A percentile compares a stretch with the other conserved stretches of the same genome.
These are phyloP conservation scores for Epithemia pelagica DNA, from an alignment of 108 stramenopile genomes.

Conservation along the genomic window DNA sequence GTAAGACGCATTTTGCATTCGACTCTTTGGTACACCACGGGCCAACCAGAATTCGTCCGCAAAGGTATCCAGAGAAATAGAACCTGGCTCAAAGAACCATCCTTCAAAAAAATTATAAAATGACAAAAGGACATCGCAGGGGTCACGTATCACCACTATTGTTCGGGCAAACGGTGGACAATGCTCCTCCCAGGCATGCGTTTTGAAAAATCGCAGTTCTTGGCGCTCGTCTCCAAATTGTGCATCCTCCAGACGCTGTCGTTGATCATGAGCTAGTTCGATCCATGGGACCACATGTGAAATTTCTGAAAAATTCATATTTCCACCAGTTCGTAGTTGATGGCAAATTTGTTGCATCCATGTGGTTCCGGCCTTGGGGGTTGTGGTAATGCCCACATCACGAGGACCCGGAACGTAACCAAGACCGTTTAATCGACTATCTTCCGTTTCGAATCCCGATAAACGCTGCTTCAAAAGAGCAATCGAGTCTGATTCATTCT, in stretches of 20 bases:
- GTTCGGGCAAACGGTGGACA: constrained; percentile 32
- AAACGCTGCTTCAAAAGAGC: constrained; percentile 22
- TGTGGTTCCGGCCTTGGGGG: constrained; percentile 44
- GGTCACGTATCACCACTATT: constrained; percentile 37
- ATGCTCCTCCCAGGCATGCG: constrained; percentile 36
- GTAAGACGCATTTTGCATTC: constrained; percentile 42
- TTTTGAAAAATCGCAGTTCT: constrained; percentile 33
- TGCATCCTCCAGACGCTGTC: constrained; percentile 28
- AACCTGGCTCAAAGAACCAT: constrained; percentile 43
- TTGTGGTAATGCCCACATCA: constrained; percentile 41
- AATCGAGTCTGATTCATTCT: constrained; percentile 17
- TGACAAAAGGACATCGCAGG: constrained; percentile 28
- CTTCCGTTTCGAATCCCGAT: constrained; percentile 35
- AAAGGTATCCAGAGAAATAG: constrained; percentile 32
- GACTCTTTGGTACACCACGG: constrained; percentile 24
- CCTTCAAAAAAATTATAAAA: constrained; percentile 45
- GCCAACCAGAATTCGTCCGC: constrained; percentile 43
- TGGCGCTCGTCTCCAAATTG: constrained; percentile 26
- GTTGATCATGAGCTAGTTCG: constrained; percentile 37
- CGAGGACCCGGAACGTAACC: constrained; percentile 20
- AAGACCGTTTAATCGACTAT: constrained; percentile 31
- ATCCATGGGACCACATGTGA: constrained; percentile 38
- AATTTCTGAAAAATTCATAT: constrained; percentile 45
- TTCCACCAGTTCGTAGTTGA: constrained; percentile 30
- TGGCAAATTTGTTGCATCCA: constrained; percentile 54